Conservation (phyloP, 192 early-diverging fungal genomes). For the Spinellus fusiger region DNA sequence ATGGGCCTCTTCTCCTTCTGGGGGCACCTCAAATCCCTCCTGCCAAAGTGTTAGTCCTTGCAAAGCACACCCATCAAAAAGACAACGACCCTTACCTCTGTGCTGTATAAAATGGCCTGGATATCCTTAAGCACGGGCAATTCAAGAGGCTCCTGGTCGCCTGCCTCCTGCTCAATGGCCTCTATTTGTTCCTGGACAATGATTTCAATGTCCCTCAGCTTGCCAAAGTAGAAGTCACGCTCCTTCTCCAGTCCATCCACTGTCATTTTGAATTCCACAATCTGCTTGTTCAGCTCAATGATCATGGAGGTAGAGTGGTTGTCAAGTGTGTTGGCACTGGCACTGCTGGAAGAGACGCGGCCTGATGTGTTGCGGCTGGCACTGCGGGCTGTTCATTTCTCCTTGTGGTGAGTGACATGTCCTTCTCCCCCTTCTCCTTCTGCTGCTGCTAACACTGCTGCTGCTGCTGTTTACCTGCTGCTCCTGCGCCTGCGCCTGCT, state of each 20-base stretch:
- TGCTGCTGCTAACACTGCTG: not conserved
- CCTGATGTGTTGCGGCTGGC: constrained; percentile 16
- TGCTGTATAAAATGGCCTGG: constrained; percentile 89
- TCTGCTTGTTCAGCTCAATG: constrained; percentile 69
- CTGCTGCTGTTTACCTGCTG: not conserved
- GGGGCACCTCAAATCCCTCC: constrained; percentile 78
- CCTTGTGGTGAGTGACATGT: not conserved
- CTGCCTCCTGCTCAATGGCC: constrained; percentile 35
- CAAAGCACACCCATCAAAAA: no score
- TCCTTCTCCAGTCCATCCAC: constrained; percentile 94
- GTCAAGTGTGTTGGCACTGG: constrained; percentile 21
- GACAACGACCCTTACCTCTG: constrained; percentile 54
- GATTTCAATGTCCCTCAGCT: constrained; percentile 92
- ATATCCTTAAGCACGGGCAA: constrained; percentile 63
- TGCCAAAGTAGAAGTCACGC: constrained; percentile 95
- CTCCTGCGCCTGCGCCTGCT: not conserved
- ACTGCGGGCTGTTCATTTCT: constrained; percentile 11
- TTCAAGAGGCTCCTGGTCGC: constrained; percentile 29
- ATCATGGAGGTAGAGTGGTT: constrained; percentile 57
- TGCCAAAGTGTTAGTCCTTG: no score
- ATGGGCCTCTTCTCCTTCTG: constrained; percentile 39
- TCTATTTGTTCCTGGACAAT: constrained; percentile 79
- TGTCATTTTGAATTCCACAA: constrained; percentile 75
- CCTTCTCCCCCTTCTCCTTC: not conserved
- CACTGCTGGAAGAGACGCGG: constrained; percentile 21